phyloP scores from a whole-genome alignment of 2,329 filamentous ascomycete species.

The Pseudogymnoascus sp. region DNA sequence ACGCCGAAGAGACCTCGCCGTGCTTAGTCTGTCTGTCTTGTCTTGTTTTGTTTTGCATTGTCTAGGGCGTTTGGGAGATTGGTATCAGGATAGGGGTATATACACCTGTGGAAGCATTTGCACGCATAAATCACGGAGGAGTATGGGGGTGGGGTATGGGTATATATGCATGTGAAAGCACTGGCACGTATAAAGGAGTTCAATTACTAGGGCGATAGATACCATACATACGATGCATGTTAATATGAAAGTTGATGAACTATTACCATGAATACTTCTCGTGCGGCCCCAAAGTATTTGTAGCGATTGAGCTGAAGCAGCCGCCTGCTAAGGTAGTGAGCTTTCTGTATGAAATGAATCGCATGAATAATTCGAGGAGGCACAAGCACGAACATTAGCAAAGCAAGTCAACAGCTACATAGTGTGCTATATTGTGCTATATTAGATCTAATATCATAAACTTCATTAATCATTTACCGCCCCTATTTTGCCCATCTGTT shows the following conservation, averaged over 20 bases:
- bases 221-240: not conserved
- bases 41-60: not conserved
- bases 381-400: not conserved
- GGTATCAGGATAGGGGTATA: not conserved
- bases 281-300: not conserved
- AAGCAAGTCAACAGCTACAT: not conserved
- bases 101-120: not conserved
- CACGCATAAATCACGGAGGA: not conserved
- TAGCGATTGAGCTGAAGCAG: not conserved
- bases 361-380: not conserved
- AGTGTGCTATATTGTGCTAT: not conserved
- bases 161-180: not conserved
- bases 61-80: not conserved
- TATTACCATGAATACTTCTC: not conserved
- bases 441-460: not conserved
- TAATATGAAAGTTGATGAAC: not conserved
- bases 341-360: not conserved
- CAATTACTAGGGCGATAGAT: not conserved
- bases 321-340: not conserved
- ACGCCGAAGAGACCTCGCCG: not conserved
- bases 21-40: not conserved
- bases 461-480: not conserved
- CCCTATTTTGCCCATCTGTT: not conserved
- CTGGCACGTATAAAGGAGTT: not conserved
- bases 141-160: not conserved